phyloP scores from a whole-genome alignment of 2,329 filamentous ascomycete genomes.

The Teratosphaeria gauchensis region DNA sequence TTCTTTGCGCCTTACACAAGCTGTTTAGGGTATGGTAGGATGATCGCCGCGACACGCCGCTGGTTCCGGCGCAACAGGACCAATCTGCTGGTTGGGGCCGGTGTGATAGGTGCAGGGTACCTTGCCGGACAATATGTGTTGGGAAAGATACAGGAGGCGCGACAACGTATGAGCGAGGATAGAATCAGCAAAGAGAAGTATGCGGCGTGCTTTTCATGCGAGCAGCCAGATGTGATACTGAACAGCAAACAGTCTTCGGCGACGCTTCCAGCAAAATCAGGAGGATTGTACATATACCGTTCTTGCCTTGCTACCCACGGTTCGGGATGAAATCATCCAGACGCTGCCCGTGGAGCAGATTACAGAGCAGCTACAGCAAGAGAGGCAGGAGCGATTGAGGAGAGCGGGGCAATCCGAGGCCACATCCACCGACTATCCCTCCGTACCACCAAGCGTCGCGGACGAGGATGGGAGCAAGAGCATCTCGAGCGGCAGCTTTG shows the following conservation, averaged over 20 bases:
- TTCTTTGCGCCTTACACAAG: neutral
- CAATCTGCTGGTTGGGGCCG: conserved; percentile 77
- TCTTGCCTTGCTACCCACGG: conserved; percentile 85
- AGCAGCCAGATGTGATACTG: conserved; percentile 1
- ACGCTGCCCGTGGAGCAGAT: conserved; percentile 86
- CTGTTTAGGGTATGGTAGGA: conserved; percentile 12
- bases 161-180: conserved; percentile 93
- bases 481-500: conserved; percentile 65
- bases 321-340: conserved; percentile 78
- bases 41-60: conserved; percentile 64
- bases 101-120: conserved; percentile 82
- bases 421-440: conserved; percentile 47
- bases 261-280: conserved; percentile 97
- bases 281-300: conserved; percentile 98
- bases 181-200: conserved; percentile 96
- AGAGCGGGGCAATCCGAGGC: conserved; percentile 43
- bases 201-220: conserved; percentile 18
- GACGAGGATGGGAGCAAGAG: conserved; percentile 72
- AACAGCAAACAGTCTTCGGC: conserved; percentile 57
- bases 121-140: conserved; percentile 87
- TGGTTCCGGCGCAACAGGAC: conserved; percentile 91
- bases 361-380: conserved; percentile 86
- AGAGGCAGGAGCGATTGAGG: conserved; percentile 63
- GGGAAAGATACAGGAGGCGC: conserved; percentile 81
- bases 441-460: conserved; percentile 56